Percentiles rank a stretch among this genome's conserved stretches.
These are phyloP conservation scores for Omphalea diandra DNA, from an alignment of 441 rosid genomes.

Conservation along the genomic window DNA sequence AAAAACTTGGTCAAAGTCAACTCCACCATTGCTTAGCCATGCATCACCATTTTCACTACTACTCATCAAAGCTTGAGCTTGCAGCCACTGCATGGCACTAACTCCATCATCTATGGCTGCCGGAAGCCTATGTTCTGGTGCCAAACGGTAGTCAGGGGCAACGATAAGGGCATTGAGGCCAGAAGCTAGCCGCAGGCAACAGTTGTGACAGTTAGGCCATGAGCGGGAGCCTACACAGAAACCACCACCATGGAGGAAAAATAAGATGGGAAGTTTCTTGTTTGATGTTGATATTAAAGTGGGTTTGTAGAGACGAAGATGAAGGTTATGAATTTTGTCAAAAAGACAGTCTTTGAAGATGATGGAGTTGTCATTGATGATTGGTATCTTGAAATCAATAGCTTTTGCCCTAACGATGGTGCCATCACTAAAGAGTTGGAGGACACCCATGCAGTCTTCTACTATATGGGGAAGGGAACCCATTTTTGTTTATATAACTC, in stretches of 20 bases:
- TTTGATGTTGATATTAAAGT: background rate
- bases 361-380: conserved; percentile 40
- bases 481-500: conserved; percentile 29
- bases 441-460: conserved; percentile 76
- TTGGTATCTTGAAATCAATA: conserved; percentile 40
- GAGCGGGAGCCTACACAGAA: conserved; percentile 70
- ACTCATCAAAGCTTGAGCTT: conserved; percentile 40
- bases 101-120: conserved; percentile 65
- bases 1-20: conserved; percentile 61
- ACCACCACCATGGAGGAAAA: conserved; percentile 80
- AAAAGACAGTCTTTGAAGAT: conserved; percentile 55
- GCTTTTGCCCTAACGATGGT: conserved; percentile 46
- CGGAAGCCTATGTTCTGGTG: conserved; percentile 79
- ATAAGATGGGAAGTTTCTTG: conserved; percentile 41
- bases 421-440: conserved; percentile 71
- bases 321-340: conserved; percentile 48
- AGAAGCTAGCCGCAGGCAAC: conserved; percentile 58
- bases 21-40: conserved; percentile 42
- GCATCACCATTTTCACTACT: conserved; percentile 31
- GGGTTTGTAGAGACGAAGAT: conserved; percentile 81
- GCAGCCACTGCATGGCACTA: conserved; percentile 51
- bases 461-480: conserved; percentile 60
- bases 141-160: conserved; percentile 70
- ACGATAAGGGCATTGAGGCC: conserved; percentile 55
- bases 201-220: conserved; percentile 77